Base-by-base conservation (phyloP, 2,329 filamentous ascomycete genomes). In the Fusarium globosum region DNA sequence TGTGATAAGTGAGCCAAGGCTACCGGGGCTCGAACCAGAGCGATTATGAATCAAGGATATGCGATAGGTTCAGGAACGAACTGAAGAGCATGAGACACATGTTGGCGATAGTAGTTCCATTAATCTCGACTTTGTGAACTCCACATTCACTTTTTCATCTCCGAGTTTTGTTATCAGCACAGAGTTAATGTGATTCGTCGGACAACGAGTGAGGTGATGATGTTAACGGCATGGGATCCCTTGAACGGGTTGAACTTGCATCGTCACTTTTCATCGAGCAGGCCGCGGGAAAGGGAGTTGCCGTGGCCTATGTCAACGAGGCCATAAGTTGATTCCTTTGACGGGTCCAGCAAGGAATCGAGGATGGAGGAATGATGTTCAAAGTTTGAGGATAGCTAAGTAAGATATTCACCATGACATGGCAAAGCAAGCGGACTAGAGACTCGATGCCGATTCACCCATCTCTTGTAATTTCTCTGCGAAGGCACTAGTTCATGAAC, bases 381-480 rank as follows among this genome's bases (percentile, higher is more conserved):
- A 9, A 21, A 21, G 4, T 15, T 48, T 4, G 2, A 11, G 12
- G 1, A 6, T 7, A 23, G 2, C 20, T 20, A 30, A 35, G 12
- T 35, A 10, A 14, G 0, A 11, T 6, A 0, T 6, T 15, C 8
- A 23, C 3, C 16, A 20, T 20, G 2, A 14, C 2, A 13, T 15
- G 2, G 9, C 2, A 23, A 35, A 11, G 6, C 2, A 35, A 1
- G 2, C 9, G 16, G 16, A 23, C 6, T 11, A 35, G 21, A 20
- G 30, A 16, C 13, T 6, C 1, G 23, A 33, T n/a, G 15, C 18
- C 6, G 7, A 18, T 10, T 3, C 7, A 33, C 13, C 21, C 6
- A 12, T n/a, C 21, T 9, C n/a, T 33, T 30, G 13, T 33, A 2
- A 14, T 33, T 33, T 33, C 1, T 10, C 21, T 33, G 7, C 0